Base-by-base conservation (phyloP, 2,329 filamentous ascomycete genomes). In the Tolypocladium album region DNA sequence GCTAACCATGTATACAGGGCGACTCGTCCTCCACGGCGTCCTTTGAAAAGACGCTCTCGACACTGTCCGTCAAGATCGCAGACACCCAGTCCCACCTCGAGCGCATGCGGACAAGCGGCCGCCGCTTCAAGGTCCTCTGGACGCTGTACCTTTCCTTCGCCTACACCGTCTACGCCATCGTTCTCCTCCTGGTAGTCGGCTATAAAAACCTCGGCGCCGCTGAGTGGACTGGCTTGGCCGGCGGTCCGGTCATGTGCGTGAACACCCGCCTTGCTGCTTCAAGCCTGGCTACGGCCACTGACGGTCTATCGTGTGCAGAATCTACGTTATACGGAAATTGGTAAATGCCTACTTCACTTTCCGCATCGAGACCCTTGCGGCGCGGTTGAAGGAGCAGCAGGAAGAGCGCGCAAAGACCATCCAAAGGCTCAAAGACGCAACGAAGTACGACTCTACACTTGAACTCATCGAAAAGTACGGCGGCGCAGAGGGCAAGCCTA, bases 401-500 rank as follows among this genome's bases (percentile, higher is more conserved):
- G 84, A 85, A 59, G 89, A 97, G 73, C 86, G 93, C 59, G 85
- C 89, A 61, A 86, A 86, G 67, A 96, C 92, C 2, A 97, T 99
- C 65, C 88, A 96, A 71, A 92, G 92, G 75, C 84, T 99, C 64
- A 99, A 99, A 75, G 87, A 88, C 61, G 92, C 92, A 34, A 99
- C 94, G 40, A 96, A 90, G 73, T 99, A 97, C 76, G 90, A 97
- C 74, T 94, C 92, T 39, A 99, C 94, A 1, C 85, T 95, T 69
- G 86, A 97, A 71, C 76, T 99, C 61, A 83, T 99, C 13, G 90
- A 97, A 69, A 99, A 97, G 69, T 99, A 99, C 72, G 92, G 92
- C 42, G 89, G 85, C 12, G 78, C 80, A 24, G 84, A 87, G 63
- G 76, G 80, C 67, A 76, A 78, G 68, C 65, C 75, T 5, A 42